Percentiles rank a stretch among this genome's conserved stretches.
These are phyloP conservation scores for Apium graveolens DNA, from an alignment of 129 eudicot species.

Conservation along the genomic window DNA sequence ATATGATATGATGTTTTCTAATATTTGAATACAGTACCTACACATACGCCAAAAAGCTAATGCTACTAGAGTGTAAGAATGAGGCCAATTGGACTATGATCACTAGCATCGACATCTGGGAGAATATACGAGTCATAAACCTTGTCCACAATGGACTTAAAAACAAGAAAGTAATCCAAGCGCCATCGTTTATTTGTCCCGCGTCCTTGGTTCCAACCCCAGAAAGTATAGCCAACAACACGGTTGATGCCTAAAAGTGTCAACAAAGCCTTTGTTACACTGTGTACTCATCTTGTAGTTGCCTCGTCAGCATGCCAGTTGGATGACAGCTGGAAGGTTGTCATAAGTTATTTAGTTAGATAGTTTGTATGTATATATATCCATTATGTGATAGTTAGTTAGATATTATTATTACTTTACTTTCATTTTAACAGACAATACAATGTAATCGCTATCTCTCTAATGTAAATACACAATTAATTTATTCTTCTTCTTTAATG, in stretches of 20 bases:
- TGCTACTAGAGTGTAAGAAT: constrained; percentile 29
- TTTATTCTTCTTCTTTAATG: no score
- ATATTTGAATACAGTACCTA: not conserved
- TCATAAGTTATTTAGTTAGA: no score
- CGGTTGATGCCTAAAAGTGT: constrained; percentile 81
- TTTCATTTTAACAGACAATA: no score
- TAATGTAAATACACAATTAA: no score
- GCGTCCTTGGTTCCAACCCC: constrained; percentile 98
- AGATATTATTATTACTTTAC: no score
- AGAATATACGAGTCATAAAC: not conserved
- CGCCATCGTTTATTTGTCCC: constrained; percentile 87
- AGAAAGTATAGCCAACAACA: constrained; percentile 86
- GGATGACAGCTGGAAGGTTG: no score
- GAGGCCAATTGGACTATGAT: constrained; percentile 88
- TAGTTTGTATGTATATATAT: no score
- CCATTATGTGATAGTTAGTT: no score
- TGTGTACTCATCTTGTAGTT: no score
- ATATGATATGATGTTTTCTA: not conserved
- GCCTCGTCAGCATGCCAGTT: no score
- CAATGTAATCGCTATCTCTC: no score
- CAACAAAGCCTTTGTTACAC: constrained; percentile 77
- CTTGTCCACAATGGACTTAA: not conserved
- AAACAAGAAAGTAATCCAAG: not conserved
- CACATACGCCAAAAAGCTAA: no score
- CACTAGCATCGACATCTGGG: constrained; percentile 77